These are phyloP conservation scores for Claviceps purpurea DNA, from an alignment of 2,329 filamentous ascomycete genomes.

Conservation along the genomic window DNA sequence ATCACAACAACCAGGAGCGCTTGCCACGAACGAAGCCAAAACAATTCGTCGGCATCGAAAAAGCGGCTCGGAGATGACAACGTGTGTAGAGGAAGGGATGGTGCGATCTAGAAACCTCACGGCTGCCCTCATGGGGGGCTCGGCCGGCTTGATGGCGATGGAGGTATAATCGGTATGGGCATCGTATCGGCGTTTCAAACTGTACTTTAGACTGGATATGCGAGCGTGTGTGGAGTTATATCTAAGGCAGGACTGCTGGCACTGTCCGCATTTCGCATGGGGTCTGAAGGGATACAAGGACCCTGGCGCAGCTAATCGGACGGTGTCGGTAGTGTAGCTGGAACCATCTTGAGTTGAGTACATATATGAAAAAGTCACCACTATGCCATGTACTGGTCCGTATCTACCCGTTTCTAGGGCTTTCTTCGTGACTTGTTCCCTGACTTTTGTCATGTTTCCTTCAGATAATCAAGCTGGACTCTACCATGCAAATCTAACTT, in stretches of 20 bases:
- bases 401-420: not conserved
- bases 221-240: not conserved
- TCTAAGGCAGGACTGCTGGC: not conserved
- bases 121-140: not conserved
- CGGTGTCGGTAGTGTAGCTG: not conserved
- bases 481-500: too few relatives aligned
- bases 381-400: not conserved
- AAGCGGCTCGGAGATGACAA: not conserved
- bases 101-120: not conserved
- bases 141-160: slow-evolving; percentile 4
- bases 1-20: not conserved
- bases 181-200: slow-evolving; percentile 20
- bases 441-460: too few relatives aligned
- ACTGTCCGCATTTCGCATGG: not conserved
- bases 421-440: not conserved
- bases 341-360: not conserved
- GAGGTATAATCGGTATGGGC: slow-evolving; percentile 12
- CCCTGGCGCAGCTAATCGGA: not conserved
- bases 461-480: too few relatives aligned
- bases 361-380: not conserved
- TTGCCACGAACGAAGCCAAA: not conserved
- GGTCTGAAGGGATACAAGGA: not conserved
- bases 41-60: not conserved
- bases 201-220: slow-evolving; percentile 17
- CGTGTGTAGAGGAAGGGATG: too few relatives aligned